Evolutionary conservation across 179 eudicot species (phyloP).

Genomic region (Patellifolia procumbens): DNA sequence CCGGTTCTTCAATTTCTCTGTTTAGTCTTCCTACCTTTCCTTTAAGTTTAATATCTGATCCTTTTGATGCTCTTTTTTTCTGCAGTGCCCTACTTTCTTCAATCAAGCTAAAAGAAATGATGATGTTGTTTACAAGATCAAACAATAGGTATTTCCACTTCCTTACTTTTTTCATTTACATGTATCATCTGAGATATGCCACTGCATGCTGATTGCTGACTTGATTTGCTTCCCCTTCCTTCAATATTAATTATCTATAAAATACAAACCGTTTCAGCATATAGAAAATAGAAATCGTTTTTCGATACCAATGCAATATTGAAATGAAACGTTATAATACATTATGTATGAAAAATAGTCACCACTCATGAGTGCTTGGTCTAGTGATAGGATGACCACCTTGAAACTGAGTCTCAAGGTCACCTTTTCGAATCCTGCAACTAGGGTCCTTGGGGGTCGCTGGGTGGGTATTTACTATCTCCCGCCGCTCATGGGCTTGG

Average conservation of each 20-base stretch:
- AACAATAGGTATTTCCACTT: constrained; percentile 21
- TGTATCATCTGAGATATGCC: not conserved
- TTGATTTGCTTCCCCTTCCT: not conserved
- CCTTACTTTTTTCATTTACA: not conserved
- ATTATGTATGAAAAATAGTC: too few species aligned
- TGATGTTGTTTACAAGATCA: constrained; percentile 4
- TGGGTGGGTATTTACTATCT: too few species aligned
- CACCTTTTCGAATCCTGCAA: too few species aligned
- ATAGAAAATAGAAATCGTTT: too few species aligned
- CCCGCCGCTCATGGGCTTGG: too few species aligned
- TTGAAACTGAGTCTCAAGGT: too few species aligned
- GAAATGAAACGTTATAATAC: too few species aligned
- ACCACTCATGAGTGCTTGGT: too few species aligned
- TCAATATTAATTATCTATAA: not conserved
- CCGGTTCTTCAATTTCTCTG: not conserved
- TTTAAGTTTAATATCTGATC: constrained; percentile 14
- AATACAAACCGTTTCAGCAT: too few species aligned
- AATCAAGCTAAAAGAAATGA: constrained; percentile 33
- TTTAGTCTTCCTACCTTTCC: not conserved
- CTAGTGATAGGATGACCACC: too few species aligned
- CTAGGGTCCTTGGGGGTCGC: too few species aligned
- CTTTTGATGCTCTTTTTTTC: constrained; percentile 14
- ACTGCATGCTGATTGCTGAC: not conserved
- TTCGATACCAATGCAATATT: too few species aligned
- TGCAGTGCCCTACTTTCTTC: constrained; percentile 73